Percentiles rank a stretch among this genome's conserved stretches.
These are phyloP conservation scores for Phialocephala subalpina DNA, from an alignment of 2,329 filamentous ascomycete species.

Conservation along the genomic window DNA sequence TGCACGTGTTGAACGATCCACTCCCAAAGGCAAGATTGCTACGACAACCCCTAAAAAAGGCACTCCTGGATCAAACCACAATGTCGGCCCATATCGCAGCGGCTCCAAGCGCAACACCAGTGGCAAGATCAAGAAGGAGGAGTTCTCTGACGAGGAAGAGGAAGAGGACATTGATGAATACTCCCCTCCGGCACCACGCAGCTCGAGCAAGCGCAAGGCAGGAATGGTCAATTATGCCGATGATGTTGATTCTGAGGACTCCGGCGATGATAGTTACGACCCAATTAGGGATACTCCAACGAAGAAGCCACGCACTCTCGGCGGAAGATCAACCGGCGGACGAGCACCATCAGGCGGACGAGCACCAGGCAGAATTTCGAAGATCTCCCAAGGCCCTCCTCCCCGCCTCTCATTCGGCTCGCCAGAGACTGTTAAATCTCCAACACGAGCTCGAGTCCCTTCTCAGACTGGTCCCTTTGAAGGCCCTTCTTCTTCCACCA, in stretches of 20 bases:
- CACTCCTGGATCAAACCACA: neutral
- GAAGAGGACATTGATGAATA: neutral
- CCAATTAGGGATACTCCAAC: neutral
- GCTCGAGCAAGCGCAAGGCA: neutral
- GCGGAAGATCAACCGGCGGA: neutral
- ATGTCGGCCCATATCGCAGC: no score
- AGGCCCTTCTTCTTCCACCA: neutral
- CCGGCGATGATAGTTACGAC: slow-evolving; percentile 10
- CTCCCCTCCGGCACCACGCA: neutral
- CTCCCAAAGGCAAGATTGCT: neutral
- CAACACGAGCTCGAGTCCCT: neutral
- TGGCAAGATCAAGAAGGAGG: neutral
- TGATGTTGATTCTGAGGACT: slow-evolving; percentile 9
- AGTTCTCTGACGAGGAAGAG: neutral
- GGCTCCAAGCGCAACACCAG: neutral
- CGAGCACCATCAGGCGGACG: neutral
- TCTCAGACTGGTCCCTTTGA: neutral
- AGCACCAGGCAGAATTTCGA: slow-evolving; percentile 9
- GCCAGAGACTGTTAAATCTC: neutral
- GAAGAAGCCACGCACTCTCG: neutral
- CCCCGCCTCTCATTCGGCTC: neutral
- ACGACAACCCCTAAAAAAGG: neutral
- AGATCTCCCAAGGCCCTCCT: neutral
- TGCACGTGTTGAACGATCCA: neutral
- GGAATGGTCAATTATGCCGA: neutral